Conservation (phyloP, 2,329 filamentous ascomycete genomes). For the Diaporthe sp. region DNA sequence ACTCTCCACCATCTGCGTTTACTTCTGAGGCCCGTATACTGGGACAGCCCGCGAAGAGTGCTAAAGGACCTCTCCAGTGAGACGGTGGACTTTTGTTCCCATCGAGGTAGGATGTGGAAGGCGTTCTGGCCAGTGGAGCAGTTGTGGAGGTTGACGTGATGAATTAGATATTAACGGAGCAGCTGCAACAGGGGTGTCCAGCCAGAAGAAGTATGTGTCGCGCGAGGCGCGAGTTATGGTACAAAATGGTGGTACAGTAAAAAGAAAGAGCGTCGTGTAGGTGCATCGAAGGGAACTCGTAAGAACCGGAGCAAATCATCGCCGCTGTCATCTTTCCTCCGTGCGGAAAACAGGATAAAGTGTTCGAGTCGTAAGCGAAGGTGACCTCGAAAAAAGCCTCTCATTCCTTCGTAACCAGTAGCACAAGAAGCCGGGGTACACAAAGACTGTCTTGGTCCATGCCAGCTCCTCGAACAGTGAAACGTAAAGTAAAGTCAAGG, state of each 20-base stretch:
- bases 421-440: background rate
- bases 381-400: accelerated
- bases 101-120: background rate
- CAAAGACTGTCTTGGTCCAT: background rate
- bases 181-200: background rate
- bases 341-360: background rate
- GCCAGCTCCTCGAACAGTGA: background rate
- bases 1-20: background rate
- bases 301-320: background rate
- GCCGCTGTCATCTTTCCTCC: background rate
- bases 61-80: background rate
- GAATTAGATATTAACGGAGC: slow-evolving; percentile 1
- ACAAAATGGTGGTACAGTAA: background rate
- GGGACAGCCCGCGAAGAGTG: background rate
- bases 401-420: background rate
- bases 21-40: background rate
- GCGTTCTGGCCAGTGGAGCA: background rate
- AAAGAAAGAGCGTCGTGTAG: background rate
- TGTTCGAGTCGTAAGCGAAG: background rate
- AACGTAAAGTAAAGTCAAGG: background rate
- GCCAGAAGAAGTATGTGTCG: background rate
- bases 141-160: background rate
- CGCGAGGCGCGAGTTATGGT: background rate
- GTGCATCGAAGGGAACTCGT: no score
- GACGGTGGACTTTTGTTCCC: background rate